A percentile compares a stretch with the other conserved stretches of the same genome.
Evolutionary conservation across 768 basidiomycete genomes (phyloP).

Genomic region (Lactarius deliciosus): DNA sequence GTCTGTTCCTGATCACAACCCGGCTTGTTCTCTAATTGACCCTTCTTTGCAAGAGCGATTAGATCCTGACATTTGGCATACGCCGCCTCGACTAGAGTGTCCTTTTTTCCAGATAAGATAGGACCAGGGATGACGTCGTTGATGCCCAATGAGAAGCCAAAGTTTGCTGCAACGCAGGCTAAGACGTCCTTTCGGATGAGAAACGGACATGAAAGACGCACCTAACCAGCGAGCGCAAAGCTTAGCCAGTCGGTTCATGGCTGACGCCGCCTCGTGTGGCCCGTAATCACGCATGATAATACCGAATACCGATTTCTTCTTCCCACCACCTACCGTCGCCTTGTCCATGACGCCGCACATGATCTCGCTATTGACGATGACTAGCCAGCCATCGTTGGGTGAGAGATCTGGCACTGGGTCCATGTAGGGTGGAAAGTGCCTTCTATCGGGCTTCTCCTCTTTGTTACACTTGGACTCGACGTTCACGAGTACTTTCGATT

Average conservation of each 20-base stretch:
- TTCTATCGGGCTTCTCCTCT: constrained; percentile 68
- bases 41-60: constrained; percentile 87
- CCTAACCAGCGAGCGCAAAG: constrained; percentile 92
- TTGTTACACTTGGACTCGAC: constrained; percentile 96
- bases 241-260: constrained; percentile 96
- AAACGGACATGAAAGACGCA: constrained; percentile 35
- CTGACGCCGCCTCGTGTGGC: constrained; percentile 86
- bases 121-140: constrained; percentile 98
- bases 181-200: constrained; percentile 11
- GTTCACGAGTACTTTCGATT: constrained; percentile 83
- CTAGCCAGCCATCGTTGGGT: constrained; percentile 97
- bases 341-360: constrained; percentile 99
- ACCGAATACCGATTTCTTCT: constrained; percentile 99
- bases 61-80: constrained; percentile 85
- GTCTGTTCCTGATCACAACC: constrained; percentile 97
- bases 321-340: constrained; percentile 94
- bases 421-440: constrained; percentile 58
- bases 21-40: constrained; percentile 93
- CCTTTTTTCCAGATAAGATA: constrained; percentile 75
- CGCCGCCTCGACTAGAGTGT: constrained; percentile 80
- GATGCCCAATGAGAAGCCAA: constrained; percentile 96
- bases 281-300: constrained; percentile 98
- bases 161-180: constrained; percentile 67
- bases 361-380: constrained; percentile 95
- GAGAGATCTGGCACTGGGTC: constrained; percentile 78